These are phyloP conservation scores for Colletotrichum sp. DNA, from an alignment of 2,329 filamentous ascomycete species.

Conservation along the genomic window DNA sequence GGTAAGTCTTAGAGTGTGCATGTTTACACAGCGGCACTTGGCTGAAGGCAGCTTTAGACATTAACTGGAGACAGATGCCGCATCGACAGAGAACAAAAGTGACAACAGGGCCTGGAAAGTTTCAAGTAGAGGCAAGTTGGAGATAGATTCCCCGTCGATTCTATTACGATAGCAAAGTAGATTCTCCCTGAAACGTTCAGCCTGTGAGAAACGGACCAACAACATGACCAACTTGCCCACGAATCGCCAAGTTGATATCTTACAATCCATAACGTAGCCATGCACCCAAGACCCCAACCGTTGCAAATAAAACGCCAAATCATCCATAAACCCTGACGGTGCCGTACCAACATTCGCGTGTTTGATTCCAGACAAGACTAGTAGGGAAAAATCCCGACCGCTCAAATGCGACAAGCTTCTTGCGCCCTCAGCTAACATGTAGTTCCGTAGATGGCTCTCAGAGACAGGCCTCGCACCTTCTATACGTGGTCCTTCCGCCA, in stretches of 20 bases:
- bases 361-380: not conserved
- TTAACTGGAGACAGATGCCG: not conserved
- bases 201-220: not conserved
- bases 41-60: not conserved
- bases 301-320: not conserved
- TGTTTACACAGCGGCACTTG: rapidly evolving
- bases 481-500: not conserved
- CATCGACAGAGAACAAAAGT: not conserved
- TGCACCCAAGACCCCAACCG: not conserved
- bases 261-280: not conserved
- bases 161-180: not conserved
- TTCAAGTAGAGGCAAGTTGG: not conserved
- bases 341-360: not conserved
- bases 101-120: not conserved
- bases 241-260: not conserved
- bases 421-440: not conserved
- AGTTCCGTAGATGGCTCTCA: not conserved
- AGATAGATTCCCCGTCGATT: not conserved
- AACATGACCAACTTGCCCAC: not conserved
- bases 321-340: not conserved
- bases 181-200: not conserved
- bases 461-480: not conserved
- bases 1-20: not conserved
- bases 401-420: not conserved
- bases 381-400: not conserved